These are phyloP conservation scores for Pseudonitzschia multiseries DNA, from an alignment of 108 stramenopile genomes.

Conservation along the genomic window DNA sequence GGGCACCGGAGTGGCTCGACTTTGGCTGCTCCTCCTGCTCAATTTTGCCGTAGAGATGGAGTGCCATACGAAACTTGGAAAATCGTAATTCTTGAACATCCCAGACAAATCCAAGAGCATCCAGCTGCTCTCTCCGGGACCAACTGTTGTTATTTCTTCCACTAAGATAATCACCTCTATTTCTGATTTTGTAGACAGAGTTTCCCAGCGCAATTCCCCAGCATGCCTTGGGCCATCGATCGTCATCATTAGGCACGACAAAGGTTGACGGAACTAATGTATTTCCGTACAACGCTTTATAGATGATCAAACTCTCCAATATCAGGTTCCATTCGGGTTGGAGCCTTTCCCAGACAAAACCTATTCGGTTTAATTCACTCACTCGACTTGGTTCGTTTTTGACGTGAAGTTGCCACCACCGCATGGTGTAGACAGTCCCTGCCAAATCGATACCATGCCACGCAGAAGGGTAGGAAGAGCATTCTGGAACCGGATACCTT, in stretches of 20 bases:
- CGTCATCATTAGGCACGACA: conserved; percentile 59
- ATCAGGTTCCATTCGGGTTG: conserved; percentile 86
- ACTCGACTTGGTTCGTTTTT: conserved; percentile 57
- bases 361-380: conserved; percentile 63
- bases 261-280: conserved; percentile 68
- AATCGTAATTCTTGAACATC: conserved; percentile 64
- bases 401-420: conserved; percentile 79
- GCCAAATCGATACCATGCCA: conserved; percentile 71
- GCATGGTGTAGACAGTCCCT: conserved; percentile 70
- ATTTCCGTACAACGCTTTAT: conserved; percentile 47
- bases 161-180: conserved; percentile 64
- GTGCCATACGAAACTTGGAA: conserved; percentile 50
- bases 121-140: conserved; percentile 54
- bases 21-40: conserved; percentile 17
- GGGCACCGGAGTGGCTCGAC: conserved; percentile 13
- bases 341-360: conserved; percentile 82
- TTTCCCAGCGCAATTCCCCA: conserved; percentile 75
- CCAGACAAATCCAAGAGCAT: conserved; percentile 79
- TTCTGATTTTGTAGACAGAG: conserved; percentile 62
- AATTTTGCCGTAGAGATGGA: conserved; percentile 52
- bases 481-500: conserved; percentile 51
- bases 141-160: conserved; percentile 29
- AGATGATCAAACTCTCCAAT: conserved; percentile 67
- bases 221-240: conserved; percentile 58
- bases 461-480: conserved; percentile 50